A percentile compares a stretch with the other conserved stretches of the same genome.
These are phyloP conservation scores for Nakaseomyces uthaithaninus DNA, from an alignment of 1,139 yeast genomes.

Conservation along the genomic window DNA sequence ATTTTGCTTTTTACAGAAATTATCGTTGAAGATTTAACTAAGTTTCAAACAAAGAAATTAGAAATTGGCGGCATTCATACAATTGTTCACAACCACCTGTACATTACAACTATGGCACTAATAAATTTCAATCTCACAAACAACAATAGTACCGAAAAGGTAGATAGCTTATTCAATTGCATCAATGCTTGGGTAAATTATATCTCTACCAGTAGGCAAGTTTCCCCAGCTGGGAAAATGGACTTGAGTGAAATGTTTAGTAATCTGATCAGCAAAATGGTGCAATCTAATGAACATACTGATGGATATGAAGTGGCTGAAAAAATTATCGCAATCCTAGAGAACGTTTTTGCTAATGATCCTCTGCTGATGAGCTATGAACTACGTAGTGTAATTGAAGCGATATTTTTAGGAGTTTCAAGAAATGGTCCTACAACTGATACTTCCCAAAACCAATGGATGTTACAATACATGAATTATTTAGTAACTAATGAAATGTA, in stretches of 20 bases:
- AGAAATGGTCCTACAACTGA: slow-evolving; percentile 16
- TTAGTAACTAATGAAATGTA: slow-evolving; percentile 36
- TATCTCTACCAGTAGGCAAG: slow-evolving; percentile 36
- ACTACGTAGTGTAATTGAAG: slow-evolving; percentile 28
- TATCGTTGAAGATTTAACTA: slow-evolving; percentile 45
- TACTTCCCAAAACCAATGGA: slow-evolving; percentile 30
- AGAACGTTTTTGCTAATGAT: slow-evolving; percentile 32
- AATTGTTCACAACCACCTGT: slow-evolving; percentile 27
- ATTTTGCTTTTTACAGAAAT: slow-evolving; percentile 41
- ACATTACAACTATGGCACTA: slow-evolving; percentile 29
- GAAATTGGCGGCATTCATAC: slow-evolving; percentile 24
- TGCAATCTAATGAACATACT: slow-evolving; percentile 18
- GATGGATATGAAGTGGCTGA: slow-evolving; percentile 25
- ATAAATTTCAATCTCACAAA: slow-evolving; percentile 24
- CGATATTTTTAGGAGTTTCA: slow-evolving; percentile 31
- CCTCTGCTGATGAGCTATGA: slow-evolving; percentile 31
- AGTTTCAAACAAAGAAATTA: slow-evolving; percentile 25
- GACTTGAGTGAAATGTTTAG: slow-evolving; percentile 34
- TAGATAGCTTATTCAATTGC: slow-evolving; percentile 29
- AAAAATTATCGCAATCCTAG: slow-evolving; percentile 23
- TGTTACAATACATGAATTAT: slow-evolving; percentile 36
- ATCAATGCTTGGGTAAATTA: slow-evolving; percentile 38
- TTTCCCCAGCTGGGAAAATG: slow-evolving; percentile 33
- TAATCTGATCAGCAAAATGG: slow-evolving; percentile 29
- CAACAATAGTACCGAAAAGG: slow-evolving; percentile 9